Base-by-base conservation (phyloP, 73 alveolate genomes). In the Breviolum minutum region DNA sequence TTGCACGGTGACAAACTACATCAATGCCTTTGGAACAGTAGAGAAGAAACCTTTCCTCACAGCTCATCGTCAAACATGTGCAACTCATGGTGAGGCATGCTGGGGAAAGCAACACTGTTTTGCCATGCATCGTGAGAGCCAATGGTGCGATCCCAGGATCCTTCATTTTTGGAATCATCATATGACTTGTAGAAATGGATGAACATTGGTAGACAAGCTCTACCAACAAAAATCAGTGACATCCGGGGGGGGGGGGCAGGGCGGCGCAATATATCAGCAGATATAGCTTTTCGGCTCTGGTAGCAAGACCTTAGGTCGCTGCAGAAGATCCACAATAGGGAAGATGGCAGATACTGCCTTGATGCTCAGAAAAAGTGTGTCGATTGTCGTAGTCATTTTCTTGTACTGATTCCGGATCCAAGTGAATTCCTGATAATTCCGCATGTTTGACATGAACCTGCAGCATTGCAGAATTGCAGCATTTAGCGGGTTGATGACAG, bases 101-200 rank as follows among this genome's bases (percentile, higher is more conserved):
- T 92, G 98, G 98, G 98, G 98, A 24, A 92, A 92, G 80, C 98
- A 92, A 48, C 98, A 92, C 68, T 92, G 98, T 40, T 92, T 92
- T 63, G 86, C 98, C 24, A 92, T 92, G 98, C 98, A 92, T 26
- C 98, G 98, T 63, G 98, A 92, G 81, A 76, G 91, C 66, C 98
- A 92, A 26, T 92, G 98, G 98, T 19, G n/a, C 68, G 63, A 27
- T 74, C 82, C 98, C 66, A 14, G 69, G 79, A 26, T 30, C 19
- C 13, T 32, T 14, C 40, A 2, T 54, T n/a, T 48, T 19, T 83
- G 71, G 68, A 11, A 7, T 48, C 8, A 7, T 8, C 54, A 8
- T 60, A 12, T 80, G 27, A 12, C 32, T 40, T 40, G 54, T 74
- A 40, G 54, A 40, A 40, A 40, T 40, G 54, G 54, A 20, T 24